Conservation (phyloP, 768 basidiomycete genomes). For the Pleurotus giganteus region DNA sequence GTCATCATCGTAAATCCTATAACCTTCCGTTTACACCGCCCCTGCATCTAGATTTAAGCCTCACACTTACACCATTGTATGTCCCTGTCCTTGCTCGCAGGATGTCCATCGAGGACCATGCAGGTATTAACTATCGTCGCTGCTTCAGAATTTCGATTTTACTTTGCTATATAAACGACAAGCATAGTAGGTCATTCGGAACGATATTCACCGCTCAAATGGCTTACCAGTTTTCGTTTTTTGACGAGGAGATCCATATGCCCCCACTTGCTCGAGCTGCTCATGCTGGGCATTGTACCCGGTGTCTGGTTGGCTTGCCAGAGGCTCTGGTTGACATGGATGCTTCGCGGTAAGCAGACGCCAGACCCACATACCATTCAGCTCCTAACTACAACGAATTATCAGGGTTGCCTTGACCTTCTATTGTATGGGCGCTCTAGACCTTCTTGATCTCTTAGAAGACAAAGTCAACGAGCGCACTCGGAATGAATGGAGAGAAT, state of each 20-base stretch:
- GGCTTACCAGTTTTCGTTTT: neutral
- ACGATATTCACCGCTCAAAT: neutral
- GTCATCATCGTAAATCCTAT: too few relatives aligned
- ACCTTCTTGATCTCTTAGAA: conserved; percentile 60
- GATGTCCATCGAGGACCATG: too few relatives aligned
- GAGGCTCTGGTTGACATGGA: conserved; percentile 67
- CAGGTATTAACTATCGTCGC: too few relatives aligned
- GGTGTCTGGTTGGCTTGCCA: conserved; percentile 73
- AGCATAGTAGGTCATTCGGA: neutral
- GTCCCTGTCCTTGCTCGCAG: neutral
- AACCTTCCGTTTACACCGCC: too few relatives aligned
- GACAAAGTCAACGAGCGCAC: conserved; percentile 48
- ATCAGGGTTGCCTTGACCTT: conserved; percentile 79
- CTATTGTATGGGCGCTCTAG: conserved; percentile 85
- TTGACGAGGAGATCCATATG: conserved; percentile 5
- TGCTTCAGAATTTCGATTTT: neutral
- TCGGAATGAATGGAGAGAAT: conserved; percentile 65
- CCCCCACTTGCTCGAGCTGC: conserved; percentile 25
- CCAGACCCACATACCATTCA: neutral
- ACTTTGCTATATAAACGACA: neutral
- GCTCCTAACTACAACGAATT: conserved; percentile 7
- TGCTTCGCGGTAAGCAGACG: conserved; percentile 58
- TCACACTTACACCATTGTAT: neutral
- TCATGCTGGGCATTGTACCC: conserved; percentile 64
- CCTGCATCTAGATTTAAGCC: too few relatives aligned